A percentile compares a stretch with the other conserved stretches of the same genome.
phyloP scores from a whole-genome alignment of 352 stramenopile species.

The Globisporangium irregulare region DNA sequence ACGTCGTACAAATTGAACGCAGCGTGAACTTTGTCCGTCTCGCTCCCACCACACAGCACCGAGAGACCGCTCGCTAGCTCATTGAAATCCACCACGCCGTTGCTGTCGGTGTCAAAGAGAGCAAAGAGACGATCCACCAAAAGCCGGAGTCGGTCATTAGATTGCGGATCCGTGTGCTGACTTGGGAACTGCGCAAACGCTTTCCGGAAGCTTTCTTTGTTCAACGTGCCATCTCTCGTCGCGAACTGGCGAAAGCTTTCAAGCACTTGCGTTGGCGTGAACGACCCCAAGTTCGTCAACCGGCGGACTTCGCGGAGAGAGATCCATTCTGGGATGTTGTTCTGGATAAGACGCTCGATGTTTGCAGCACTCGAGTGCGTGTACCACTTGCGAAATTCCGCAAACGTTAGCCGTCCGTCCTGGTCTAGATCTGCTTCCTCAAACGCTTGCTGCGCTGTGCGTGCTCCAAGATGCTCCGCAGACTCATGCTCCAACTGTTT shows the following conservation, averaged over 20 bases:
- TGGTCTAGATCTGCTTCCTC: conserved; percentile 62
- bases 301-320: conserved; percentile 72
- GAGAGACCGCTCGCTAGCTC: conserved; percentile 80
- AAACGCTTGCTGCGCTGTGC: conserved; percentile 77
- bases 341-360: conserved; percentile 77
- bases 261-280: conserved; percentile 67
- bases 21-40: conserved; percentile 72
- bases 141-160: conserved; percentile 46
- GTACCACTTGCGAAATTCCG: conserved; percentile 84
- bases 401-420: conserved; percentile 68
- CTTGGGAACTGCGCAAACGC: conserved; percentile 57
- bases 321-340: conserved; percentile 74
- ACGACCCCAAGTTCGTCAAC: conserved; percentile 72
- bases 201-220: conserved; percentile 58
- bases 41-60: conserved; percentile 65
- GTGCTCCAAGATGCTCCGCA: conserved; percentile 52
- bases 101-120: conserved; percentile 79
- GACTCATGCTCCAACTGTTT: conserved; percentile 50
- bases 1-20: conserved; percentile 88
- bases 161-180: conserved; percentile 20
- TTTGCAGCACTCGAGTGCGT: conserved; percentile 65
- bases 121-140: conserved; percentile 78
- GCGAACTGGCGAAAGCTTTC: conserved; percentile 74
- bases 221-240: conserved; percentile 60
- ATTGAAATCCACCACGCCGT: conserved; percentile 77